Evolutionary conservation across 2,329 filamentous ascomycete species (phyloP), one percentile per base, ranked within the genome.

Genomic region (Stagonosporopsis tanaceti): DNA sequence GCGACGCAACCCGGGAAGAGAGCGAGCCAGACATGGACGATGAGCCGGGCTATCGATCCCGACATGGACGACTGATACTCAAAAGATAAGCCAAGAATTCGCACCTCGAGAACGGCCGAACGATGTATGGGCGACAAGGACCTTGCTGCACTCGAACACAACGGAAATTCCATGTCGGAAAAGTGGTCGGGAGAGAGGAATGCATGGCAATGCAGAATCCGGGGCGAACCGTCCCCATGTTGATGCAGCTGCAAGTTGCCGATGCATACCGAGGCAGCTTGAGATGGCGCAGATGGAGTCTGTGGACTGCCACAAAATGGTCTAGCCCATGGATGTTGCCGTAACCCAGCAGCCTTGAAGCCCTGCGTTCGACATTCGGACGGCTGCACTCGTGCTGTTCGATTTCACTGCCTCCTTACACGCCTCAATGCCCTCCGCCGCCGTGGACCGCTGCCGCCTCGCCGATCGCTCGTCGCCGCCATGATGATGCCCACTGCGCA

Each of bases 401-500:
- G 30, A 47, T 47, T 47, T 42, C 22, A 20, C 35, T 35, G 25
- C 40, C 50, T 37, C n/a, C 17, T 30, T 28, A 46, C 48, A 20
- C 50, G 45, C 48, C 35, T 53, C 50, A 58, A 58, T 58, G 55
- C 50, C 27, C 48, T 53, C 45, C 55, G 34, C 44, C 44, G 54
- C 20, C 28, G 50, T 50, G 34, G 40, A 53, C 50, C 50, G 34
- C 50, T 40, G 55, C 55, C 39, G 55, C 38, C 40, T 42, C 44
- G 47, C 47, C 41, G 52, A 50, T 46, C 53, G 54, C 47, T 57
- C 48, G 46, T 48, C 59, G 40, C 59, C 51, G 37, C 52, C 47
- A 53, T 57, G 48, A 52, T 51, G 47, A 51, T 52, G 44, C 47
- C 54, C 40, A 32, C 54, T 27, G 44, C 50, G 39, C 39, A 46